Evolutionary conservation across 2,329 filamentous ascomycete genomes (phyloP).

Genomic region (Dothiorella sarmentorum): DNA sequence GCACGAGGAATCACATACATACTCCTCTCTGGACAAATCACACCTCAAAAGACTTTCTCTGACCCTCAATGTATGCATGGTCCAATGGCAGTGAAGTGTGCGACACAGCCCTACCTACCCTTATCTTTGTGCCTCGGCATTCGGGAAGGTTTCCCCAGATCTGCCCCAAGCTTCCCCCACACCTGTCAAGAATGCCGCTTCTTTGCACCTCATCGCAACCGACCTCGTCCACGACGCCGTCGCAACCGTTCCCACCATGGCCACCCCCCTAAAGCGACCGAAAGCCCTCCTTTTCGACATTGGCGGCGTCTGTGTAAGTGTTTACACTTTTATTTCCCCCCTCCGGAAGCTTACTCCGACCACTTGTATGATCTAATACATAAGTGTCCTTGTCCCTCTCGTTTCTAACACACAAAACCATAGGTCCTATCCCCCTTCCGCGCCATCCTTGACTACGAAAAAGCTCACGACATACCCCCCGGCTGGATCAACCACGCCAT

Average conservation of each 20-base stretch:
- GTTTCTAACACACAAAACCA: conserved; percentile 2
- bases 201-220: background rate
- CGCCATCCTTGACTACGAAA: conserved; percentile 87
- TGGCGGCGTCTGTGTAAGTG: conserved; percentile 89
- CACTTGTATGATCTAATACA: no score
- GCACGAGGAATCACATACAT: background rate
- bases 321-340: background rate
- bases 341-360: no score
- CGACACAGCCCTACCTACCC: no score
- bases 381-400: background rate
- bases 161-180: conserved; percentile 9
- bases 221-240: background rate
- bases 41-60: background rate
- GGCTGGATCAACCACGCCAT: conserved; percentile 94
- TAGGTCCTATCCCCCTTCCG: conserved; percentile 90
- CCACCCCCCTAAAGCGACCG: background rate
- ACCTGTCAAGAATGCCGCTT: background rate
- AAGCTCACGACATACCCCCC: conserved; percentile 68
- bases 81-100: no score
- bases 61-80: background rate
- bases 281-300: conserved; percentile 76
- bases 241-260: background rate
- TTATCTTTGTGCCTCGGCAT: background rate
- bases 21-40: conserved; percentile 1
- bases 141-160: conserved; percentile 8